These are phyloP conservation scores for Trichoderma sp. DNA, from an alignment of 2,329 filamentous ascomycete genomes.

Conservation along the genomic window DNA sequence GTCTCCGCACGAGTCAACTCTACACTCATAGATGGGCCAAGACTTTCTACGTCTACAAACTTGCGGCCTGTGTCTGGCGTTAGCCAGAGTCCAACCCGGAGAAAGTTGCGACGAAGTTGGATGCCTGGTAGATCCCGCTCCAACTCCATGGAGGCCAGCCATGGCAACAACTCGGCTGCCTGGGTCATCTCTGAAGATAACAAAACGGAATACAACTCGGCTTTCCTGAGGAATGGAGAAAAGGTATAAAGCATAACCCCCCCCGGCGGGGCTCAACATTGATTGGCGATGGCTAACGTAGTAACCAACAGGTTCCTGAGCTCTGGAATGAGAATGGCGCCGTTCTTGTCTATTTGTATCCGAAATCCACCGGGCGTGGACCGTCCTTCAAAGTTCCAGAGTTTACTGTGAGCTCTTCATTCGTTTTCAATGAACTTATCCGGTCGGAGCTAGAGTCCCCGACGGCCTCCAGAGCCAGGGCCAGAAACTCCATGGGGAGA, in stretches of 20 bases:
- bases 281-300: background rate
- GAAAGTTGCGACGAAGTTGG: constrained; percentile 52
- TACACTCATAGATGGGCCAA: constrained; percentile 30
- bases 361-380: constrained; percentile 46
- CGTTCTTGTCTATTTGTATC: constrained; percentile 56
- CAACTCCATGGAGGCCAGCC: constrained; percentile 40
- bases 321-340: constrained; percentile 61
- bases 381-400: constrained; percentile 60
- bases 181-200: constrained; percentile 56
- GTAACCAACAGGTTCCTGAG: constrained; percentile 53
- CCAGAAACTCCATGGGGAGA: constrained; percentile 47
- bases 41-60: constrained; percentile 34
- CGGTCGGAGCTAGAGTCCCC: constrained; percentile 41
- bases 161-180: constrained; percentile 33
- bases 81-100: constrained; percentile 45
- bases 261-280: background rate
- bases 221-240: constrained; percentile 51
- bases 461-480: constrained; percentile 32
- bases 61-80: constrained; percentile 29
- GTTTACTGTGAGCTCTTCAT: constrained; percentile 52
- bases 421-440: constrained; percentile 52
- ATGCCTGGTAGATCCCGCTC: constrained; percentile 53
- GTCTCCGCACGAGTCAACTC: constrained; percentile 46
- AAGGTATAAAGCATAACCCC: constrained; percentile 40
- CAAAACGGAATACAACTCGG: constrained; percentile 54